phyloP scores from a whole-genome alignment of 2,329 filamentous ascomycete species.

The Beauveria medogensis region DNA sequence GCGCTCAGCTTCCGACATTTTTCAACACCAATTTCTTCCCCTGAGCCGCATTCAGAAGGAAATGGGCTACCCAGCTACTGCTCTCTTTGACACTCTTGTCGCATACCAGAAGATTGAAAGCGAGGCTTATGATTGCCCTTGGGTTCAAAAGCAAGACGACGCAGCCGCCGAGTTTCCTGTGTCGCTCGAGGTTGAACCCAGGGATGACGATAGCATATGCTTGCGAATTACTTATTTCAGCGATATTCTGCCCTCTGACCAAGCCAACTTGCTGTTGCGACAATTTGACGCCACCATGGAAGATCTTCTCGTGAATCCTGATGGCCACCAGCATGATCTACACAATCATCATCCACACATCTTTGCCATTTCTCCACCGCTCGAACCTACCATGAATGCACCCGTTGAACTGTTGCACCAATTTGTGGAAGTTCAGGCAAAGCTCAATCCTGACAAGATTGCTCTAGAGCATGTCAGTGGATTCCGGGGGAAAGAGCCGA shows the following conservation, averaged over 20 bases:
- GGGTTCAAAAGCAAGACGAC: conserved; percentile 56
- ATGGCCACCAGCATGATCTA: conserved; percentile 32
- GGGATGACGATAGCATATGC: conserved; percentile 35
- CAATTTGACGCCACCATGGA: conserved; percentile 66
- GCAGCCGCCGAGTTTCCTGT: conserved; percentile 69
- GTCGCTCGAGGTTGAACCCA: conserved; percentile 70
- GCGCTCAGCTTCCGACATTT: conserved; percentile 53
- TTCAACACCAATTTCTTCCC: conserved; percentile 64
- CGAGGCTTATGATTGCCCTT: conserved; percentile 30
- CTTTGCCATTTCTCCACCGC: conserved; percentile 60
- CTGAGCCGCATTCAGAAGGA: conserved; percentile 65
- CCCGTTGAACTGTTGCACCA: conserved; percentile 61
- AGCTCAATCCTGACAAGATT: conserved; percentile 44
- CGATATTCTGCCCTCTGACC: conserved; percentile 57
- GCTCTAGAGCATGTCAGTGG: conserved; percentile 69
- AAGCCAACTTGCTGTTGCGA: conserved; percentile 56
- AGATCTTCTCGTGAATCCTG: conserved; percentile 45
- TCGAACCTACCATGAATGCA: conserved; percentile 47
- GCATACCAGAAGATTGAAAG: conserved; percentile 62
- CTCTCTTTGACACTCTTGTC: conserved; percentile 77
- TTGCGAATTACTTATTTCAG: conserved; percentile 60
- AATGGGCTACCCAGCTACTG: conserved; percentile 54
- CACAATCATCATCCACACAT: conserved; percentile 27
- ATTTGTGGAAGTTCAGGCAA: conserved; percentile 62
- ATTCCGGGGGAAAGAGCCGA: conserved; percentile 37